Evolutionary conservation across 2,329 filamentous ascomycete species (phyloP), one percentile per base, ranked within the genome.

Genomic region (Colletotrichum viniferum): DNA sequence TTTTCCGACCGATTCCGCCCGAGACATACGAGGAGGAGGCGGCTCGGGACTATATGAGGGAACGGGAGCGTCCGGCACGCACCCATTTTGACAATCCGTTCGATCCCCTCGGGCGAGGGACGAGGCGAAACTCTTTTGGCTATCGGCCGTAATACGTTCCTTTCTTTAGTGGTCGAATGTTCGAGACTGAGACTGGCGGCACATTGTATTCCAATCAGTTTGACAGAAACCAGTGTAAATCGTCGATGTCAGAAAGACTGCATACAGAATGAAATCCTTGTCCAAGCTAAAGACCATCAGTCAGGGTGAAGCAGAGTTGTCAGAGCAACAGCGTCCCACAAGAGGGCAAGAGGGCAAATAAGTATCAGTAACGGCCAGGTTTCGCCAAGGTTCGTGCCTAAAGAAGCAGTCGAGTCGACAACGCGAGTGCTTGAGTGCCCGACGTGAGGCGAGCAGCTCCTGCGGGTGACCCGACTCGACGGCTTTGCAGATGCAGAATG

Each of bases 51-150:
- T 77, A 74, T 30, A 71, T 69, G 69, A 65, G 38, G 4, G 21
- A 16, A n/a, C 43, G 69, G 30, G 65, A 76, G n/a, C 61, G 66
- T 28, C 55, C 24, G 24, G 58, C 61, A 26, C 34, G 52, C 32
- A 14, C 55, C 14, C 48, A 26, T n/a, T 69, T 52, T 38, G 69
- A 77, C n/a, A 77, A 76, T 38, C 76, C 74, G 10, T 77, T 77
- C 43, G 67, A 61, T 16, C 62, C 76, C 6, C 65, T 76, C 32
- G 76, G 73, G 14, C 72, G 75, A 21, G 68, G 72, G 12, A 65
- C 52, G 30, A 56, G 65, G 30, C 61, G 43, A 24, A 64, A 48
- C 21, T n/a, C 36, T 3, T 72, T 67, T 38, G 38, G 32, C 16
- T 76, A 74, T 32, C 36, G 43, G 58, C 18, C 14, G 36, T 70